Evolutionary conservation across 768 basidiomycete genomes (phyloP), one percentile per base, ranked within the genome.

Genomic region (Tephrocybe rancida): DNA sequence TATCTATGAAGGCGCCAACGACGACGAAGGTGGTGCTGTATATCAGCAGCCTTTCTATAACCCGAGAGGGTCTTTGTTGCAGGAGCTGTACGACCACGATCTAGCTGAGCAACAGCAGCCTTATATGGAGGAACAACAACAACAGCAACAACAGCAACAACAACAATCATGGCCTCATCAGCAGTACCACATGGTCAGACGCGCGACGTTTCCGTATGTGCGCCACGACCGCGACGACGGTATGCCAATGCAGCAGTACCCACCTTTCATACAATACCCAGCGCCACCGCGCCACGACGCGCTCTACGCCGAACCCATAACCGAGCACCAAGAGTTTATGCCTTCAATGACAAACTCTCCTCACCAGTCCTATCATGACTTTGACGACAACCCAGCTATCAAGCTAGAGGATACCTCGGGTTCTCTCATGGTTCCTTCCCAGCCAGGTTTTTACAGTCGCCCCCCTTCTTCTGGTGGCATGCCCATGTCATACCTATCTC

Each of bases 161-260:
- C 70, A 70, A 7, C 74, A 73, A 24, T 64, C 65, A 32, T 67
- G 64, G 3, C 73, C 68, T 7, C 66, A 66, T 18, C 67, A 74
- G 32, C 82, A 86, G 55, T 76, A 81, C 61, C 56, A 68, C 43
- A 70, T 76, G 57, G 68, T 71, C 49, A 86, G 90, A 44, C 79
- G 90, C 55, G 85, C 86, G 1, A 91, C 90, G 0, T 90, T 83
- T 70, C 90, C 90, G 42, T 86, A 85, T 64, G 87, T 87, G 47
- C 80, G 87, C 38, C 86, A 89, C 59, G 90, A 92, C 70, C 78
- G 80, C 52, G 77, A 79, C 47, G 79, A 81, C 59, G 67, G 61
- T 38, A 55, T 74, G 41, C 62, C 67, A 52, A 56, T 73, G 64
- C 75, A 75, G 62, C 69, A 76, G 53, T 65, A 73, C 67, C 65